Base-by-base conservation (phyloP, 2,329 filamentous ascomycete genomes). In the Diaporthe nobilis region DNA sequence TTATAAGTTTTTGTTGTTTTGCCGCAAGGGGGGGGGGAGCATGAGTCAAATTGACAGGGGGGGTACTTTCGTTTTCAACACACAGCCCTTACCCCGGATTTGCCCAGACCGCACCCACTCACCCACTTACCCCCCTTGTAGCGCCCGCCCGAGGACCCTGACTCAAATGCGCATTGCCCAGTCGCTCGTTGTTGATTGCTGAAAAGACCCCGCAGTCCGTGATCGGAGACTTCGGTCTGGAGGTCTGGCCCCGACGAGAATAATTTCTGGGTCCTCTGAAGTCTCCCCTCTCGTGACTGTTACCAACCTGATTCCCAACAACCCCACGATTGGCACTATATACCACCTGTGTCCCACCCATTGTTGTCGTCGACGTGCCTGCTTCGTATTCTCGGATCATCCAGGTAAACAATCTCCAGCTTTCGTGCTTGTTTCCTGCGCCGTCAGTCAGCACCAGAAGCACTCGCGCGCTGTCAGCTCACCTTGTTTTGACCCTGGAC, bases 101-200 rank as follows among this genome's bases (percentile, higher is more conserved):
- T 65, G 17, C n/a, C 15, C 22, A 17, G 4, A 44, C 39, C 3
- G 6, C 61, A 31, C 5, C 61, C 44, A 44, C 31, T 10, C 39
- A 25, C 44, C 63, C 61, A 31, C 42, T 22, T 47, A 17, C 7
- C 47, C n/a, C 37, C 39, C 37, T 10, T 44, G 58, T n/a, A 55
- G 4, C 20, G 0, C 13, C 10, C 20, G 4, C 13, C 58, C n/a
- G 39, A 20, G 44, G 44, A 34, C 44, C 63, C 63, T 68, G 44
- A 68, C 63, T 68, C 63, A 68, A 68, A 17, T 53, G 47, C 63
- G 63, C 28, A 68, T 37, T 68, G 63, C 28, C 44, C 44, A 51
- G n/a, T 34, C 28, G 20, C 42, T 34, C 10, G 4, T 39, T 39
- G 65, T 7, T 25, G 13, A 55, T 25, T 55, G n/a, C 57, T 15